phyloP scores from a whole-genome alignment of 2,329 filamentous ascomycete genomes.

The Hypoxylon sp. region DNA sequence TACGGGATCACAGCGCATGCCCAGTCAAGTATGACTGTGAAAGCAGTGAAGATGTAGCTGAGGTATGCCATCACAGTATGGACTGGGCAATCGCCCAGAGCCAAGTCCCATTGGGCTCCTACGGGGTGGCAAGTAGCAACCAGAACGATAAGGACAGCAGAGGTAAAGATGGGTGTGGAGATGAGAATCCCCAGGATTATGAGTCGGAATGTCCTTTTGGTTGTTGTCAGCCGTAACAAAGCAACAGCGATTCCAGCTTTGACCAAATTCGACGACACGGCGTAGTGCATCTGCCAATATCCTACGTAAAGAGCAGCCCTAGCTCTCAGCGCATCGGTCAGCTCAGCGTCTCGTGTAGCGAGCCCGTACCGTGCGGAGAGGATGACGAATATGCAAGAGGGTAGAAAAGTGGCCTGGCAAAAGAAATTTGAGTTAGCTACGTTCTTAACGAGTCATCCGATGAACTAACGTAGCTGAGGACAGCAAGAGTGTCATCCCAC shows the following conservation, averaged over 20 bases:
- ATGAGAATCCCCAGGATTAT: conserved; percentile 14
- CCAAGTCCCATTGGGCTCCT: conserved; percentile 22
- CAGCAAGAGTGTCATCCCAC: conserved; percentile 24
- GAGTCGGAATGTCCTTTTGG: conserved; percentile 4
- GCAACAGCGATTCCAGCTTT: conserved; percentile 27
- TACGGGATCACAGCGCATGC: conserved; percentile 23
- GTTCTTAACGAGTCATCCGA: not conserved
- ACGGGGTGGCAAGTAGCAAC: conserved; percentile 11
- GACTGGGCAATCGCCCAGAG: conserved; percentile 13
- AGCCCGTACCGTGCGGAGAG: conserved; percentile 18
- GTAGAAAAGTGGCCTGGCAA: conserved; percentile 14
- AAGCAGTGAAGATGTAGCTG: conserved; percentile 21
- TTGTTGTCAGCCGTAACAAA: conserved; percentile 17
- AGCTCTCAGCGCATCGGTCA: conserved; percentile 13
- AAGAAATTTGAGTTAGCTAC: not conserved
- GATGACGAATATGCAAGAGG: conserved; percentile 18
- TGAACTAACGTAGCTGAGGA: conserved; percentile 20
- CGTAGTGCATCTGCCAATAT: conserved; percentile 29
- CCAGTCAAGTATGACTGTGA: conserved; percentile 24
- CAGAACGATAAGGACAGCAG: conserved; percentile 9
- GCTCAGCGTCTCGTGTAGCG: conserved; percentile 14
- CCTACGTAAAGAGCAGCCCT: conserved; percentile 20
- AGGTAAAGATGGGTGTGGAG: conserved; percentile 6
- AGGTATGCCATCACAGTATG: conserved; percentile 22
- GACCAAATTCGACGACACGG: conserved; percentile 24